phyloP scores from a whole-genome alignment of 306 rosid species.

The Herpetospermum pedunculosum region DNA sequence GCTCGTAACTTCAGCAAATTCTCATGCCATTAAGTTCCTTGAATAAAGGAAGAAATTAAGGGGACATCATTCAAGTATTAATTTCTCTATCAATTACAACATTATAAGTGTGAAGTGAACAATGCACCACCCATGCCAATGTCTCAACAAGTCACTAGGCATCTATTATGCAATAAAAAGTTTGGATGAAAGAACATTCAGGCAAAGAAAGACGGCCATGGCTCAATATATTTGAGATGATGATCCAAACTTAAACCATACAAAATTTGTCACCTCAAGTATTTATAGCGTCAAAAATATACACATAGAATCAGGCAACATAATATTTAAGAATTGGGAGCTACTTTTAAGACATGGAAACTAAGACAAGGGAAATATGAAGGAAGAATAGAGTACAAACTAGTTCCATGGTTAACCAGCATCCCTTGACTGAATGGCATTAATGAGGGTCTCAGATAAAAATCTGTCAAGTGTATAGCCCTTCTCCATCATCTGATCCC shows the following conservation, averaged over 20 bases:
- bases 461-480: conserved; percentile 64
- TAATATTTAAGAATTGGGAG: not conserved
- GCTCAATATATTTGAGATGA: not conserved
- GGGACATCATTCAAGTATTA: not conserved
- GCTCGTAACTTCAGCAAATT: not conserved
- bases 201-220: not conserved
- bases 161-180: not conserved
- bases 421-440: conserved; percentile 40
- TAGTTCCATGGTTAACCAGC: conserved; percentile 20
- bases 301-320: not conserved
- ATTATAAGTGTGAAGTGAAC: not conserved
- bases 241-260: not conserved
- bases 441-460: conserved; percentile 51
- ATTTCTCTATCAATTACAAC: not conserved
- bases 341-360: not conserved
- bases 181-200: not conserved
- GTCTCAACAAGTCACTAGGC: not conserved
- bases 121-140: not conserved
- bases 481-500: conserved; percentile 98
- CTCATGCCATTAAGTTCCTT: not conserved
- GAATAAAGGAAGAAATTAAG: not conserved
- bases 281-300: not conserved
- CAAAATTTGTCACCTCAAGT: not conserved
- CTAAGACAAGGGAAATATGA: conserved; percentile 4
- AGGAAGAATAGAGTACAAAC: conserved; percentile 16